Conservation (phyloP, 2,329 filamentous ascomycete genomes). For the Fusarium domesticum region DNA sequence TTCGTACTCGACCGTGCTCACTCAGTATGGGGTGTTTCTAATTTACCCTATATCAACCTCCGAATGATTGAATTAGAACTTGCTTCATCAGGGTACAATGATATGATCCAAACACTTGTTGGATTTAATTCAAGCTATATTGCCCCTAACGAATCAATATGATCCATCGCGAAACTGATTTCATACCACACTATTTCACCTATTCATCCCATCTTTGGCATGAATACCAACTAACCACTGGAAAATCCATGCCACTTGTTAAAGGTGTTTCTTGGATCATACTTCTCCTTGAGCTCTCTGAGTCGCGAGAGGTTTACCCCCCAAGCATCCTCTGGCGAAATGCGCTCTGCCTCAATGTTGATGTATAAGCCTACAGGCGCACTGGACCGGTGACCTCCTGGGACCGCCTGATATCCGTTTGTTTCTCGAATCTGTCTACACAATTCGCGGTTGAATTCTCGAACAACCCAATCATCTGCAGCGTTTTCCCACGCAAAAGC, state of each 20-base stretch:
- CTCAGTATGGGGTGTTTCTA: too few relatives aligned
- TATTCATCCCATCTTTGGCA: too few relatives aligned
- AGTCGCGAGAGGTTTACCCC: constrained; percentile 31
- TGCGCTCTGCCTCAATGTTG: constrained; percentile 29
- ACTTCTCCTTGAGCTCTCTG: constrained; percentile 33
- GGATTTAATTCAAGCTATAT: too few relatives aligned
- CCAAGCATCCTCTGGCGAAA: constrained; percentile 30
- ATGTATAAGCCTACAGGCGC: constrained; percentile 29
- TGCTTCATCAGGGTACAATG: too few relatives aligned
- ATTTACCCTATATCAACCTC: too few relatives aligned
- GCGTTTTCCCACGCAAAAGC: constrained; percentile 40
- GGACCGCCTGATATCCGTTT: constrained; percentile 22
- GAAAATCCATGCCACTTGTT: constrained; percentile 30
- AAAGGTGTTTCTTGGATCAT: constrained; percentile 36
- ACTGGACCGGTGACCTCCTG: constrained; percentile 15
- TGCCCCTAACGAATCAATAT: too few relatives aligned
- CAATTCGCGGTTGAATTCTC: constrained; percentile 38
- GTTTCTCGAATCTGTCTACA: constrained; percentile 24
- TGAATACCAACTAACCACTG: too few relatives aligned
- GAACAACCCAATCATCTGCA: constrained; percentile 36
- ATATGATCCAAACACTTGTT: too few relatives aligned
- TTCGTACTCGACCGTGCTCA: too few relatives aligned
- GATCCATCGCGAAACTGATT: too few relatives aligned
- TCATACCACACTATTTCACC: too few relatives aligned
- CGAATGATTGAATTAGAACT: too few relatives aligned